These are phyloP conservation scores for Epichloe elymi DNA, from an alignment of 2,329 filamentous ascomycete species.

Conservation along the genomic window DNA sequence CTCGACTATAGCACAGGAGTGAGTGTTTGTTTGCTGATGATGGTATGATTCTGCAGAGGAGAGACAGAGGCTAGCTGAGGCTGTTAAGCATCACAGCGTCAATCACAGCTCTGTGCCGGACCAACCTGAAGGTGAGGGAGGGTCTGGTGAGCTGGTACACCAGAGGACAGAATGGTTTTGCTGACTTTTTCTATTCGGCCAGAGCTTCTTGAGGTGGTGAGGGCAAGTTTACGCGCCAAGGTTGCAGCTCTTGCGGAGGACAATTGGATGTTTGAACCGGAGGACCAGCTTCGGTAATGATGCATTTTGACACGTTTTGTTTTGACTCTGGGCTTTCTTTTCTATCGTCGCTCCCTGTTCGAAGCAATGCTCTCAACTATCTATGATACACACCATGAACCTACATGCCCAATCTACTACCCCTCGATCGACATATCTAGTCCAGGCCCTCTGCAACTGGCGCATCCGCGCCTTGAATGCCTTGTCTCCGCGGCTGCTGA, in stretches of 20 bases:
- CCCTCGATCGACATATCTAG: slow-evolving; percentile 19
- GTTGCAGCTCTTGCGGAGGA: slow-evolving; percentile 66
- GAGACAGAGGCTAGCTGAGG: slow-evolving; percentile 45
- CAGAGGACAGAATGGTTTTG: neutral
- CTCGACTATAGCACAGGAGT: neutral
- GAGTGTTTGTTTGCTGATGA: neutral
- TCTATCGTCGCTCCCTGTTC: neutral
- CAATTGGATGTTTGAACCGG: slow-evolving; percentile 81
- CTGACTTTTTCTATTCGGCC: slow-evolving; percentile 1
- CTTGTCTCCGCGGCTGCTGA: slow-evolving; percentile 26
- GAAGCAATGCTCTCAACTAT: neutral
- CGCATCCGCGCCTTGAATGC: slow-evolving; percentile 30
- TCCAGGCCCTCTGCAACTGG: slow-evolving; percentile 48
- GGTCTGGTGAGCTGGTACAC: neutral
- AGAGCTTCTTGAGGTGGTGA: slow-evolving; percentile 59
- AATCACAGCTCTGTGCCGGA: slow-evolving; percentile 41
- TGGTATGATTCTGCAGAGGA: slow-evolving; percentile 30
- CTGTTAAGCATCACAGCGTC: slow-evolving; percentile 47
- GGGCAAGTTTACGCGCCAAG: slow-evolving; percentile 57
- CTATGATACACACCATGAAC: slow-evolving; percentile 1
- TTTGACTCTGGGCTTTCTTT: neutral
- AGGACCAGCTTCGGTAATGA: slow-evolving; percentile 34
- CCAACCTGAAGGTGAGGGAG: slow-evolving; percentile 49
- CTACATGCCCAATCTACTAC: slow-evolving; percentile 3
- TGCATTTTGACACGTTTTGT: neutral